Percentiles rank a stretch among this genome's conserved stretches.
These are phyloP conservation scores for Solanum hybrid DNA, from an alignment of 305 asterid genomes.

Conservation along the genomic window DNA sequence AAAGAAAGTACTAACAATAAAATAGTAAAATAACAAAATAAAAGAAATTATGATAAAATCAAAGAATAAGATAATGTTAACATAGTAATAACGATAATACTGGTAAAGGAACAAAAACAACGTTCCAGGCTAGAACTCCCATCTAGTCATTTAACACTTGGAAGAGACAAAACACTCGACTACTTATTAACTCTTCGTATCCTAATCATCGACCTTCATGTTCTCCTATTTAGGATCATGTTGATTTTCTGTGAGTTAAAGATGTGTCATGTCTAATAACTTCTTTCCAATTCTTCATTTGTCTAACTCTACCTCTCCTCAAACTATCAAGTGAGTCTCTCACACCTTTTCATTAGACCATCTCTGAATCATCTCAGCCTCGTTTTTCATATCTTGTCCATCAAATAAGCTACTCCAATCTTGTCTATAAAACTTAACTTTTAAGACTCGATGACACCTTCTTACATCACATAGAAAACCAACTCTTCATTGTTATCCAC, in stretches of 20 bases:
- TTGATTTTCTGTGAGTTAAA: background rate
- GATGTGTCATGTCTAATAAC: background rate
- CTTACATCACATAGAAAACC: background rate
- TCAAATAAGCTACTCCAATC: background rate
- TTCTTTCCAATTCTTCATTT: background rate
- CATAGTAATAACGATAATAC: background rate
- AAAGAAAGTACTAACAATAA: background rate
- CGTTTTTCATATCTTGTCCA: background rate
- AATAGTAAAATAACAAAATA: background rate
- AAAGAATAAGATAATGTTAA: background rate
- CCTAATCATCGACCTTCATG: background rate
- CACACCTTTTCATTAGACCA: background rate
- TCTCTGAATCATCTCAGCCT: background rate
- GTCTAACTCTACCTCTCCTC: background rate
- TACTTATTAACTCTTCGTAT: too few relatives aligned
- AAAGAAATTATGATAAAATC: background rate
- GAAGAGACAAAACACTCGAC: background rate
- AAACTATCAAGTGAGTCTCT: background rate
- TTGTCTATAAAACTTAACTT: background rate
- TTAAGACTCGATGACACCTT: background rate
- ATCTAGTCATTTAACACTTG: background rate
- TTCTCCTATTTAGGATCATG: background rate
- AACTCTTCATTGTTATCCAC: background rate
- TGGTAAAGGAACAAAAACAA: background rate
- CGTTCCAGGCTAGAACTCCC: background rate